Evolutionary conservation across 345 rosid genomes (phyloP).

Genomic region (Euphorbia pulcherrima): DNA sequence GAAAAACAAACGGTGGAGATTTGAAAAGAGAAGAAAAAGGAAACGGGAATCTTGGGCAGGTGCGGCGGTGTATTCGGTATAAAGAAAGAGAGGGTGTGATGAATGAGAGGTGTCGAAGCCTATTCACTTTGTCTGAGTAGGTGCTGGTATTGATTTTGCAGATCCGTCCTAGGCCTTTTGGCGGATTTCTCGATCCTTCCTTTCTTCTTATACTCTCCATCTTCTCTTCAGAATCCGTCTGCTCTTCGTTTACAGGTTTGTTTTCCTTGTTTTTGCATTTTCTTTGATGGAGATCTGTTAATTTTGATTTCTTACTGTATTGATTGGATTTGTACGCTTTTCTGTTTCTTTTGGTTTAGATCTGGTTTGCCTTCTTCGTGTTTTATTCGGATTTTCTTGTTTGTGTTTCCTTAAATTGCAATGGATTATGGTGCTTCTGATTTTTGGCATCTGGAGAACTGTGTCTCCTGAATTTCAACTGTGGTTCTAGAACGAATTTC

Average conservation of each 20-base stretch:
- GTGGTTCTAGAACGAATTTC: neutral
- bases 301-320: neutral
- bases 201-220: neutral
- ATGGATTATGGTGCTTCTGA: neutral
- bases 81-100: neutral
- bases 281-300: neutral
- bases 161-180: conserved; percentile 14
- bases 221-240: neutral
- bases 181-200: conserved; percentile 4
- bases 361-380: neutral
- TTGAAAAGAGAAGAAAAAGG: neutral
- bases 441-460: neutral
- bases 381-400: neutral
- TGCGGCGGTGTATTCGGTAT: conserved; percentile 4
- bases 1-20: conserved; percentile 3
- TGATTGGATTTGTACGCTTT: neutral
- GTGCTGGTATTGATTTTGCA: conserved; percentile 10
- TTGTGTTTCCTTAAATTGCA: neutral
- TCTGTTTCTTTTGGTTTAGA: conserved; percentile 6
- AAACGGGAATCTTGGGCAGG: neutral
- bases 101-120: conserved; percentile 5
- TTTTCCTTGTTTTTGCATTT: neutral
- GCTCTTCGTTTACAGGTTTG: neutral
- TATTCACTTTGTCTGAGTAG: conserved; percentile 1
- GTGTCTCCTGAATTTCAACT: neutral